phyloP scores from a whole-genome alignment of 2,329 filamentous ascomycete species.

The Rachicladosporium sp. region DNA sequence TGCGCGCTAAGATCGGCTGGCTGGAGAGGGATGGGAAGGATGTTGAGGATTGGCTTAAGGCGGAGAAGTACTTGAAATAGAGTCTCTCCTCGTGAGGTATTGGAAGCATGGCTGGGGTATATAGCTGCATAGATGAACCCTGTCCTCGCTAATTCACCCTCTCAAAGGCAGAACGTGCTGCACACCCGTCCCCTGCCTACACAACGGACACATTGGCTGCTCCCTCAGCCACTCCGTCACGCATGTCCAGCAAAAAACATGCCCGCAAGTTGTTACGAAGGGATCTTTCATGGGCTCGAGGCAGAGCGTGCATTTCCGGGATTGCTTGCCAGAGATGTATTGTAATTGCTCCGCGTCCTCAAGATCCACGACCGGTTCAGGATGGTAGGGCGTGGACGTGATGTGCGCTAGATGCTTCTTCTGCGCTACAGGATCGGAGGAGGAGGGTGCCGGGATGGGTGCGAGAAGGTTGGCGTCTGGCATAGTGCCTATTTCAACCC shows the following conservation, averaged over 20 bases:
- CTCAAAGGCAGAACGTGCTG: conserved; percentile 79
- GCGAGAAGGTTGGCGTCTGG: conserved; percentile 22
- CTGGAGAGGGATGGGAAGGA: conserved; percentile 63
- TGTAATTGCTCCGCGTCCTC: conserved; percentile 54
- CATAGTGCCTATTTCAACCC: not conserved
- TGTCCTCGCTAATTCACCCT: conserved; percentile 24
- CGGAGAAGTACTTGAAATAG: conserved; percentile 46
- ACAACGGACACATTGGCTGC: conserved; percentile 92
- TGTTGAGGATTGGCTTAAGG: conserved; percentile 59
- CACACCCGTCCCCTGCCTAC: conserved; percentile 66
- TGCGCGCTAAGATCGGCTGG: conserved; percentile 77
- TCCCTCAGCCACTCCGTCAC: conserved; percentile 91
- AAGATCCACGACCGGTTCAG: conserved; percentile 51
- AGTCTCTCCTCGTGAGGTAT: not conserved
- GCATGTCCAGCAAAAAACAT: conserved; percentile 95
- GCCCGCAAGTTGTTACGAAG: conserved; percentile 81
- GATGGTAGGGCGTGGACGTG: conserved; percentile 30
- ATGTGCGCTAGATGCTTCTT: conserved; percentile 19
- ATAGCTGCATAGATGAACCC: too few species aligned
- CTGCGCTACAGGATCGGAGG: conserved; percentile 17
- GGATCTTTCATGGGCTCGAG: conserved; percentile 85
- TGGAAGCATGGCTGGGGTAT: too few species aligned
- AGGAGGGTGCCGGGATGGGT: conserved; percentile 47
- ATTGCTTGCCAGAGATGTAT: conserved; percentile 69
- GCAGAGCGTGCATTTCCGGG: conserved; percentile 88